A percentile compares a stretch with the other conserved stretches of the same genome.
These are phyloP conservation scores for Fusarium piperis DNA, from an alignment of 2,329 filamentous ascomycete genomes.

Conservation along the genomic window DNA sequence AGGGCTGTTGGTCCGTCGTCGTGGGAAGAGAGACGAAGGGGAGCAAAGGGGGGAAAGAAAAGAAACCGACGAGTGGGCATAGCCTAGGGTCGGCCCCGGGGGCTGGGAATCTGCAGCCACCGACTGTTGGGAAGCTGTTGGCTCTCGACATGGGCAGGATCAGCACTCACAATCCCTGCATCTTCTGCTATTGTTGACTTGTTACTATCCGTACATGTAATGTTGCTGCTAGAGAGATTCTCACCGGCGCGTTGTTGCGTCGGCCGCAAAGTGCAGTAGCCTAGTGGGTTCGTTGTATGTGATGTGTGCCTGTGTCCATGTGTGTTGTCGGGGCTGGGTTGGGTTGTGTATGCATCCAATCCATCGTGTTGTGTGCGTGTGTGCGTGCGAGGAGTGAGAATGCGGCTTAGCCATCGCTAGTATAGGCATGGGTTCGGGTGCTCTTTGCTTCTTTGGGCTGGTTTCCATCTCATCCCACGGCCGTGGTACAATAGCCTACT, in stretches of 20 bases:
- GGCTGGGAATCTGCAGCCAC: slow-evolving; percentile 37
- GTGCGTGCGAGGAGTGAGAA: background rate
- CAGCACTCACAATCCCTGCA: slow-evolving; percentile 29
- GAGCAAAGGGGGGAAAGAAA: background rate
- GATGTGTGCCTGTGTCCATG: background rate
- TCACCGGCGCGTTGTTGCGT: slow-evolving; percentile 32
- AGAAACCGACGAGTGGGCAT: slow-evolving; percentile 12
- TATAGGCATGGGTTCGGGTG: slow-evolving; percentile 4
- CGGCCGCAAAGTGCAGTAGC: slow-evolving; percentile 14
- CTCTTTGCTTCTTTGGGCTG: slow-evolving; percentile 1
- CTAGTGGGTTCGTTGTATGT: background rate
- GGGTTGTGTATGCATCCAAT: background rate
- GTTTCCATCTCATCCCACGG: background rate
- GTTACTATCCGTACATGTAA: too few relatives aligned
- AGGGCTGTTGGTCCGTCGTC: slow-evolving; percentile 37
- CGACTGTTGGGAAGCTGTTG: slow-evolving; percentile 26
- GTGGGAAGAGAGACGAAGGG: slow-evolving; percentile 16
- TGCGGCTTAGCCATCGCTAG: slow-evolving; percentile 10
- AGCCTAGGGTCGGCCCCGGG: slow-evolving; percentile 37
- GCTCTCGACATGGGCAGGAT: slow-evolving; percentile 31
- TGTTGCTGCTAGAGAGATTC: slow-evolving; percentile 1
- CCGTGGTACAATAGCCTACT: background rate
- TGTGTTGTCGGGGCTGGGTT: background rate
- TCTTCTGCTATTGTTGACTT: background rate
- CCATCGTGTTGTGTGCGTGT: background rate